These are phyloP conservation scores for Hondaea fermentalgiana DNA, from an alignment of 108 stramenopile genomes.

Conservation along the genomic window DNA sequence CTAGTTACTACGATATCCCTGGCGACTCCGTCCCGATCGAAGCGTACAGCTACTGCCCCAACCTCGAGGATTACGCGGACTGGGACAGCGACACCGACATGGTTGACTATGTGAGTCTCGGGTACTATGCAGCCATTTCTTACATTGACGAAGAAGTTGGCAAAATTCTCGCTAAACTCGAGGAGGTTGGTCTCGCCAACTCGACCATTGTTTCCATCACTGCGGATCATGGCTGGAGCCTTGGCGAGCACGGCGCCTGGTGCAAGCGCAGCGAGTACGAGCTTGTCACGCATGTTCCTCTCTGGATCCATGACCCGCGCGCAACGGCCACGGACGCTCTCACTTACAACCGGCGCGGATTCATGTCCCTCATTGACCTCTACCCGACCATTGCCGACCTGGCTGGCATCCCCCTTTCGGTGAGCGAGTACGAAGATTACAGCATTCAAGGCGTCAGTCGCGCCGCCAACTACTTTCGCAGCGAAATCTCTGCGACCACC, in stretches of 20 bases:
- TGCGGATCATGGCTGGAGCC: neutral
- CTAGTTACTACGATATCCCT: neutral
- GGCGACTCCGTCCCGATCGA: neutral
- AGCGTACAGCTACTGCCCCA: neutral
- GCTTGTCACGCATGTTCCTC: neutral
- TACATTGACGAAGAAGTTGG: neutral
- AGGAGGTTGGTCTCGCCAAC: neutral
- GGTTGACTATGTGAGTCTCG: neutral
- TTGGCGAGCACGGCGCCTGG: slow-evolving; percentile 1
- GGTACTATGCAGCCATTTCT: neutral
- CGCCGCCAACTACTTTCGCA: neutral
- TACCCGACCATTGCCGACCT: slow-evolving; percentile 10
- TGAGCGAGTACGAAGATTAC: neutral
- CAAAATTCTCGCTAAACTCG: neutral
- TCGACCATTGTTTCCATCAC: neutral
- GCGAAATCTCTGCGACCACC: neutral
- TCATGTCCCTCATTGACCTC: neutral
- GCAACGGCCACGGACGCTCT: neutral
- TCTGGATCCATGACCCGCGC: neutral
- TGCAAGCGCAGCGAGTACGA: slow-evolving; percentile 3
- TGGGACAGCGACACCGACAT: neutral
- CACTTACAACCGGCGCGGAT: neutral
- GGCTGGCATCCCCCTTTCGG: neutral
- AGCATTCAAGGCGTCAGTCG: neutral
- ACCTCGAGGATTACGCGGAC: neutral